These are phyloP conservation scores for Metschnikowia borealis DNA, from an alignment of 805 yeast species.

Conservation along the genomic window DNA sequence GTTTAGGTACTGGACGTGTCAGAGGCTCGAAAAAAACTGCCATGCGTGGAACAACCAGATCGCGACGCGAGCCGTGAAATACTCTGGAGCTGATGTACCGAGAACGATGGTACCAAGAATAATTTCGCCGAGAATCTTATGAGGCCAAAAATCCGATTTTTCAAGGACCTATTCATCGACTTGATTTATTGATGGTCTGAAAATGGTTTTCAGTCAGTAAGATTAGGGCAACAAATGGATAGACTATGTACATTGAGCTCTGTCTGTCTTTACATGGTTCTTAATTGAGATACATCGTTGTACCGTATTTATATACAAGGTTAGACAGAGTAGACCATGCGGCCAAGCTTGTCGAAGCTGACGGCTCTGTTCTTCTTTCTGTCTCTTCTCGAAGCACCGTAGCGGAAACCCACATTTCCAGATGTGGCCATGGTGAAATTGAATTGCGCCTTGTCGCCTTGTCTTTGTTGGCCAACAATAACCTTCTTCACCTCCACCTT, in stretches of 20 bases:
- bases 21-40: slow-evolving; percentile 7
- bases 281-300: neutral
- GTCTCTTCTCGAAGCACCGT: slow-evolving; percentile 88
- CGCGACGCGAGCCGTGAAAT: slow-evolving; percentile 1
- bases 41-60: slow-evolving; percentile 6
- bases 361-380: slow-evolving; percentile 76
- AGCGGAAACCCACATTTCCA: slow-evolving; percentile 86
- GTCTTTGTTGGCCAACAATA: slow-evolving; percentile 51
- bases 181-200: too few relatives aligned
- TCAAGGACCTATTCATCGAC: too few relatives aligned
- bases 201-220: too few relatives aligned
- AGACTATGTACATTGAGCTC: neutral
- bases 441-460: slow-evolving; percentile 70
- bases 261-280: neutral
- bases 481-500: slow-evolving; percentile 28
- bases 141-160: too few relatives aligned
- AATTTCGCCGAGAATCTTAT: too few relatives aligned
- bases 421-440: slow-evolving; percentile 74
- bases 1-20: slow-evolving; percentile 6
- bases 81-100: neutral
- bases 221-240: neutral
- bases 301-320: neutral
- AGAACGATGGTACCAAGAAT: too few relatives aligned
- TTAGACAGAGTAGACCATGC: slow-evolving; percentile 37
- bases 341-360: slow-evolving; percentile 67